Conservation (phyloP, 768 basidiomycete species). For the Trametes punicea region DNA sequence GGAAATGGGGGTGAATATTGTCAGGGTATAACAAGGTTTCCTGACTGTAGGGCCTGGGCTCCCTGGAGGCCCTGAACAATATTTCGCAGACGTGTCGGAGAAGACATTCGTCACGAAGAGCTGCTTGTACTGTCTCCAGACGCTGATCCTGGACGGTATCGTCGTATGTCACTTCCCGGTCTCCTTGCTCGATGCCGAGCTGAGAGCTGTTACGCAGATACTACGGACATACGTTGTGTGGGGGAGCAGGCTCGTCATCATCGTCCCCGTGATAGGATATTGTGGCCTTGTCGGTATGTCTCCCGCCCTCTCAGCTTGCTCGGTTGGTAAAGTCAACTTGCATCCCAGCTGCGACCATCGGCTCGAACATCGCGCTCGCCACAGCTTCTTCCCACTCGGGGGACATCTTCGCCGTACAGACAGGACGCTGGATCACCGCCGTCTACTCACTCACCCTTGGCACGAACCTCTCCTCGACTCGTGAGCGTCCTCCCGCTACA, state of each 20-base stretch:
- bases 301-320: not conserved
- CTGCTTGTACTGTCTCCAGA: not conserved
- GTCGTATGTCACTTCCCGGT: not conserved
- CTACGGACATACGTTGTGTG: conserved; percentile 1
- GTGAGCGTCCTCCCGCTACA: conserved; percentile 16
- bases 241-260: not conserved
- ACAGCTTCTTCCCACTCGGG: conserved; percentile 13
- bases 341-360: conserved; percentile 19
- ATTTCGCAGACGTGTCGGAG: not conserved
- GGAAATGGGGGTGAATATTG: not conserved
- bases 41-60: not conserved
- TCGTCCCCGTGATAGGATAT: not conserved
- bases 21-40: not conserved
- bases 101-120: not conserved
- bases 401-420: conserved; percentile 26
- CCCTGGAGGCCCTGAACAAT: not conserved
- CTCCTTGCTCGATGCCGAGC: not conserved
- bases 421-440: conserved; percentile 33
- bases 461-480: conserved; percentile 32
- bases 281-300: not conserved
- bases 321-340: too few relatives aligned
- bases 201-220: not conserved
- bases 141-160: not conserved
- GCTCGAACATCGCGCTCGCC: conserved; percentile 17
- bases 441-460: conserved; percentile 32